phyloP scores from a whole-genome alignment of 225 moss, liverwort and hornwort genomes.

The Neckera pumila region DNA sequence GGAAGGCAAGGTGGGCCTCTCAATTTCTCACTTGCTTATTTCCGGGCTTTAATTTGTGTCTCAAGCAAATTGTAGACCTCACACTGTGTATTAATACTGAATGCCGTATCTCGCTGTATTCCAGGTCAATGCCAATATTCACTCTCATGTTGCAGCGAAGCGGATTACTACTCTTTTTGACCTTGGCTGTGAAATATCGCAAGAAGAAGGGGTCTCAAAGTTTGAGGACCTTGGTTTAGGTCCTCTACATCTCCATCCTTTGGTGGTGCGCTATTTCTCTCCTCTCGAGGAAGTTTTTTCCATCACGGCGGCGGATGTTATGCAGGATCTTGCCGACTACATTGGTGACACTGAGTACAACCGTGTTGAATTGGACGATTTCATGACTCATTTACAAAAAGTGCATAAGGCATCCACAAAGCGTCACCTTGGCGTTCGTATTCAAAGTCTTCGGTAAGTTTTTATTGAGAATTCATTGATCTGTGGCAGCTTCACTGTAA shows the following conservation, averaged over 20 bases:
- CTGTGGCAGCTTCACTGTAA: not conserved
- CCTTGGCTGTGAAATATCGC: slow-evolving; percentile 54
- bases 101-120: not conserved
- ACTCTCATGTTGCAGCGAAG: slow-evolving; percentile 67
- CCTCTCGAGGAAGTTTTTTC: slow-evolving; percentile 52
- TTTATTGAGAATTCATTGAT: not conserved
- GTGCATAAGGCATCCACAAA: slow-evolving; percentile 41
- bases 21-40: not conserved
- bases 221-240: slow-evolving; percentile 81
- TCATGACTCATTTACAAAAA: slow-evolving; percentile 52
- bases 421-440: slow-evolving; percentile 73
- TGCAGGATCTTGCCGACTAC: slow-evolving; percentile 57
- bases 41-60: not conserved
- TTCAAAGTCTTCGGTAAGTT: slow-evolving; percentile 74
- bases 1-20: slow-evolving; percentile 67
- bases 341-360: slow-evolving; percentile 32
- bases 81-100: not conserved
- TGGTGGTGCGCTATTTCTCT: slow-evolving; percentile 69
- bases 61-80: not conserved
- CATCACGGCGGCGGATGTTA: slow-evolving; percentile 65
- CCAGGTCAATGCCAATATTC: slow-evolving; percentile 78
- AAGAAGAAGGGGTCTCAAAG: slow-evolving; percentile 65
- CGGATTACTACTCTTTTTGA: slow-evolving; percentile 80
- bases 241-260: slow-evolving; percentile 64
- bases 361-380: slow-evolving; percentile 54